Evolutionary conservation across 1,284 basidiomycete species (phyloP).

Genomic region (Ceratobasidium sp.): DNA sequence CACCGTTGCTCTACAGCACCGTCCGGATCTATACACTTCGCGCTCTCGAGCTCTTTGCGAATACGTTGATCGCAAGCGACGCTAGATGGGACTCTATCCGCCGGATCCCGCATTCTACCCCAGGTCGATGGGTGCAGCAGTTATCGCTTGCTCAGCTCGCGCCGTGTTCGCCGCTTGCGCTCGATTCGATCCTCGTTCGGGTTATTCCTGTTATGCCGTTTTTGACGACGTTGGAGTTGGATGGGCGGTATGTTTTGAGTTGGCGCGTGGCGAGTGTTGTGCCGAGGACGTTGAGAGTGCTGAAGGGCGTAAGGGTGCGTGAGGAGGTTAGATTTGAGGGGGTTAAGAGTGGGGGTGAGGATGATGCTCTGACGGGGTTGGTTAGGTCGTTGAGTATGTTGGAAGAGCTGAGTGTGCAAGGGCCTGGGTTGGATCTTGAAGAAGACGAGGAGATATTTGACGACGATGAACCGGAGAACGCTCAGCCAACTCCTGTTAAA

Average conservation of each 20-base stretch:
- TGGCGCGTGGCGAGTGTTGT: constrained; percentile 70
- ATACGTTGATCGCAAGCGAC: constrained; percentile 71
- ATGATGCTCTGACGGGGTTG: constrained; percentile 62
- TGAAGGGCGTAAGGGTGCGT: constrained; percentile 64
- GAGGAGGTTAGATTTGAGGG: constrained; percentile 53
- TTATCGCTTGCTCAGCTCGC: constrained; percentile 75
- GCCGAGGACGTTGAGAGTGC: constrained; percentile 64
- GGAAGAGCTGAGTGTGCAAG: constrained; percentile 76
- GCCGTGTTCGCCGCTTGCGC: constrained; percentile 61
- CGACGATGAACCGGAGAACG: constrained; percentile 49
- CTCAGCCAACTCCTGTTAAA: constrained; percentile 49
- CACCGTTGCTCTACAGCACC: constrained; percentile 75
- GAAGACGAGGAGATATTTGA: constrained; percentile 61
- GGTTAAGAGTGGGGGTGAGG: constrained; percentile 54
- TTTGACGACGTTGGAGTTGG: constrained; percentile 71
- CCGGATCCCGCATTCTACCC: constrained; percentile 83
- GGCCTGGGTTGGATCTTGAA: constrained; percentile 65
- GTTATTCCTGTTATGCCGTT: constrained; percentile 80
- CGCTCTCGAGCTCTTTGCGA: constrained; percentile 70
- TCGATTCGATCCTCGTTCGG: constrained; percentile 71
- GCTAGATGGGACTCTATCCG: constrained; percentile 87
- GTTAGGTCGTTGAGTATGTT: constrained; percentile 70
- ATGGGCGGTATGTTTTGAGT: constrained; percentile 72
- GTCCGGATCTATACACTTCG: constrained; percentile 65
- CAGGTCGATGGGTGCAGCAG: constrained; percentile 83